Evolutionary conservation across 352 stramenopile genomes (phyloP).

Genomic region (Thraustotheca clavata): DNA sequence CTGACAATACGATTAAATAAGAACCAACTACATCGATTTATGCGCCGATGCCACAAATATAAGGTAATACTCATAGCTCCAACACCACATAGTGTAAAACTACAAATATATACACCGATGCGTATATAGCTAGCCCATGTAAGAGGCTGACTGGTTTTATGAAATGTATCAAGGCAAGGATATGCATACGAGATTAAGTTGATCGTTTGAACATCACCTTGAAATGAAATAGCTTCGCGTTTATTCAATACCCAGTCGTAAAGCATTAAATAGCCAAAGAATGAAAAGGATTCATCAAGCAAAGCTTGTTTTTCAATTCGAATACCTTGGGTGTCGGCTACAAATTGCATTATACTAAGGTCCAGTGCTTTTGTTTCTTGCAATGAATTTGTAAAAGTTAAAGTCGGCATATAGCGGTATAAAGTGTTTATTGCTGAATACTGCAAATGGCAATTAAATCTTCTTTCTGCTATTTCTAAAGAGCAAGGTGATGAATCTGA

Average conservation of each 20-base stretch:
- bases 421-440: background rate
- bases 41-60: background rate
- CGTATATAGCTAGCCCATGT: background rate
- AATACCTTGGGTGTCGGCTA: background rate
- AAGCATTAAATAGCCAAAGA: background rate
- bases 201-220: conserved; percentile 4
- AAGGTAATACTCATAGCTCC: background rate
- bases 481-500: background rate
- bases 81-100: background rate
- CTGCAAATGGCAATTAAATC: background rate
- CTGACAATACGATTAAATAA: background rate
- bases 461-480: background rate
- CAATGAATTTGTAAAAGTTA: background rate
- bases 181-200: background rate
- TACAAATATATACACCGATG: background rate
- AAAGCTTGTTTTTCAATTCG: background rate
- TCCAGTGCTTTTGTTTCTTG: background rate
- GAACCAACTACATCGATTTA: background rate
- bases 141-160: background rate
- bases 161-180: background rate
- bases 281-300: background rate
- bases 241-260: conserved; percentile 14
- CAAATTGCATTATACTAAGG: conserved; percentile 14
- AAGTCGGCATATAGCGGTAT: background rate
- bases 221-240: conserved; percentile 1